A percentile compares a stretch with the other conserved stretches of the same genome.
Evolutionary conservation across 768 basidiomycete species (phyloP).

Genomic region (Tylopilus vinaceipallidus): DNA sequence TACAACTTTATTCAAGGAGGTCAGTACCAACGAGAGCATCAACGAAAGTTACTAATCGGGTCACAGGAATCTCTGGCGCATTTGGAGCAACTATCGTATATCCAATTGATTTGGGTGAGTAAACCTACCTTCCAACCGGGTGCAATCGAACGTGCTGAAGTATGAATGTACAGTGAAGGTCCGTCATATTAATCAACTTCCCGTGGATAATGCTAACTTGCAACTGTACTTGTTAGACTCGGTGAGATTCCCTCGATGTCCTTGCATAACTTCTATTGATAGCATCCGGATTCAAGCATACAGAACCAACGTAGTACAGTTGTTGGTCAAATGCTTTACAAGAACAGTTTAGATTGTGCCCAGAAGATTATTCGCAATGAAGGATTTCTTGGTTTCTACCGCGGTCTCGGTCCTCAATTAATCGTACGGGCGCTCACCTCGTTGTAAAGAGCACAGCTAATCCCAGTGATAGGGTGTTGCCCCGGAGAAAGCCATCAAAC

Average conservation of each 20-base stretch:
- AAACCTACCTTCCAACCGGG: neutral
- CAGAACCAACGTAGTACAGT: constrained; percentile 98
- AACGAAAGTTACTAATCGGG: constrained; percentile 14
- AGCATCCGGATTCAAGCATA: constrained; percentile 51
- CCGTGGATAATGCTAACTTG: too few species aligned
- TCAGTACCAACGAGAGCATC: constrained; percentile 27
- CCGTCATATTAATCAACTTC: too few species aligned
- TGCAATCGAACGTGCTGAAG: constrained; percentile 8
- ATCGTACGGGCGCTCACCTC: constrained; percentile 49
- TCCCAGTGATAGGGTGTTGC: constrained; percentile 70
- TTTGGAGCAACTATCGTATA: constrained; percentile 97
- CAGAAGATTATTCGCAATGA: constrained; percentile 93
- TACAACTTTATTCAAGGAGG: constrained; percentile 91
- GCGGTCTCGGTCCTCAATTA: constrained; percentile 92
- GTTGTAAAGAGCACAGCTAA: constrained; percentile 5
- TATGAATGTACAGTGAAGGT: constrained; percentile 62
- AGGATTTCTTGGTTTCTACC: constrained; percentile 93
- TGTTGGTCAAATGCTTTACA: constrained; percentile 95
- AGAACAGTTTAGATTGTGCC: constrained; percentile 94
- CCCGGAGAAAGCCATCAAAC: constrained; percentile 96
- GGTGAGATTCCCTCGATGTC: constrained; percentile 38
- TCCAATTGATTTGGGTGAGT: constrained; percentile 89
- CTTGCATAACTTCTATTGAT: neutral
- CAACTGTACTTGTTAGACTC: constrained; percentile 42
- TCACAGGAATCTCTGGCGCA: constrained; percentile 81